phyloP scores from a whole-genome alignment of 2,329 filamentous ascomycete species.

The Ophiostoma sp. region DNA sequence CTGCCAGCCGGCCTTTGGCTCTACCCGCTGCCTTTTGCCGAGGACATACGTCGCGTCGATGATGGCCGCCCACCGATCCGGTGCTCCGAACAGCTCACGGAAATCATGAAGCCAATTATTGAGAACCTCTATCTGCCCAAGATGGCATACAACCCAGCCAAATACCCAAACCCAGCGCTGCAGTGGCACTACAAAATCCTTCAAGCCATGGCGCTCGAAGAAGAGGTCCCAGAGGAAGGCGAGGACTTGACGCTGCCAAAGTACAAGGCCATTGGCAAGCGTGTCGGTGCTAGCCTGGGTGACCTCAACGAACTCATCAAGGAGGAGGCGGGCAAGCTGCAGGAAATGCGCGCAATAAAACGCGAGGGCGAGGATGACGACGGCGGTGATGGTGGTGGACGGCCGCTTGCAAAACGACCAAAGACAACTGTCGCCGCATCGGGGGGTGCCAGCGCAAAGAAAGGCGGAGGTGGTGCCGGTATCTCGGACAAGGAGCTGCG shows the following conservation, averaged over 20 bases:
- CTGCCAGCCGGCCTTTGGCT: constrained; percentile 85
- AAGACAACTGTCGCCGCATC: constrained; percentile 42
- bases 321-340: constrained; percentile 41
- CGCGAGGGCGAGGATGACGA: constrained; percentile 46
- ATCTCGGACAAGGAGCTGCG: constrained; percentile 38
- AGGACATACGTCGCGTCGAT: constrained; percentile 76
- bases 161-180: constrained; percentile 84
- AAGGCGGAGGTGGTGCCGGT: constrained; percentile 29
- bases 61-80: constrained; percentile 48
- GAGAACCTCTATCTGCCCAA: constrained; percentile 86
- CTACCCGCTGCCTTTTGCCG: constrained; percentile 78
- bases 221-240: constrained; percentile 71
- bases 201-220: constrained; percentile 84
- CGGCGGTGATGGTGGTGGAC: constrained; percentile 26
- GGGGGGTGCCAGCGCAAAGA: constrained; percentile 8
- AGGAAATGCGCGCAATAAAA: constrained; percentile 44
- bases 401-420: constrained; percentile 43
- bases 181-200: constrained; percentile 98
- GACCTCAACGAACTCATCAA: constrained; percentile 70
- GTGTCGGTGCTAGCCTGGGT: constrained; percentile 70
- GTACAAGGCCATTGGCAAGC: constrained; percentile 82
- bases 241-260: constrained; percentile 78
- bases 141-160: constrained; percentile 73
- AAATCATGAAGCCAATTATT: constrained; percentile 75
- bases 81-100: constrained; percentile 65